A percentile compares a stretch with the other conserved stretches of the same genome.
phyloP scores from a whole-genome alignment of 768 basidiomycete genomes.

The Tricholomella constricta region DNA sequence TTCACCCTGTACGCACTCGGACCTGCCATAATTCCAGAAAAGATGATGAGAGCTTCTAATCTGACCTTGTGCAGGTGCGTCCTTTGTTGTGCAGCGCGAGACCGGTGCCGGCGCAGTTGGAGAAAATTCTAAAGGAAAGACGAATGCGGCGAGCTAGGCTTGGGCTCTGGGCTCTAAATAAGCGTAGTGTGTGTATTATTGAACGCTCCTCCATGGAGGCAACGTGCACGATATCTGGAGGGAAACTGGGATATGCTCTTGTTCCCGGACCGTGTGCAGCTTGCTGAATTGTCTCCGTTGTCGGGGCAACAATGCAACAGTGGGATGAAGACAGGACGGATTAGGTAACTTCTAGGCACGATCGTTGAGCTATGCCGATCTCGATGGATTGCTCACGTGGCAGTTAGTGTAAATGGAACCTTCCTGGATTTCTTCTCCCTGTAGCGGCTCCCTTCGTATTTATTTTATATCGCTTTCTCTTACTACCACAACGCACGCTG shows the following conservation, averaged over 20 bases:
- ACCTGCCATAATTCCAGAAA: conserved; percentile 14
- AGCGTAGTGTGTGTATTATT: background rate
- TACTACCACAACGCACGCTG: conserved; percentile 16
- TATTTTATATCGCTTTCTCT: conserved; percentile 22
- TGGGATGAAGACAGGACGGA: background rate
- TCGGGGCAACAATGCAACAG: conserved; percentile 14
- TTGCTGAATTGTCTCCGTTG: conserved; percentile 11
- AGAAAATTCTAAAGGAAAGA: conserved; percentile 21
- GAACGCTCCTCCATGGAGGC: too few relatives aligned
- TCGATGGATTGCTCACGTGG: conserved; percentile 27
- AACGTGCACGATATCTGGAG: too few relatives aligned
- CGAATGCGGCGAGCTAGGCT: conserved; percentile 8
- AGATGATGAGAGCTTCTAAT: conserved; percentile 13
- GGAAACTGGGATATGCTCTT: too few relatives aligned
- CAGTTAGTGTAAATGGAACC: conserved; percentile 23
- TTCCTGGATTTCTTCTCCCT: conserved; percentile 22
- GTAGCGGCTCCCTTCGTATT: conserved; percentile 18
- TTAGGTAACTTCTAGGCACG: conserved; percentile 6
- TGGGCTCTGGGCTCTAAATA: background rate
- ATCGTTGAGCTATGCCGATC: conserved; percentile 11
- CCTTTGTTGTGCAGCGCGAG: conserved; percentile 8
- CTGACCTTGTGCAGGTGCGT: conserved; percentile 19
- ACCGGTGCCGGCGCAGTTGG: conserved; percentile 20
- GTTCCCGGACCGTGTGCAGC: background rate
- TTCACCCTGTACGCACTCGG: conserved; percentile 10